Percentiles rank a stretch among this genome's conserved stretches.
Conservation (phyloP, 2,329 filamentous ascomycete species). For the Stagonosporopsis chrysanthemi region DNA sequence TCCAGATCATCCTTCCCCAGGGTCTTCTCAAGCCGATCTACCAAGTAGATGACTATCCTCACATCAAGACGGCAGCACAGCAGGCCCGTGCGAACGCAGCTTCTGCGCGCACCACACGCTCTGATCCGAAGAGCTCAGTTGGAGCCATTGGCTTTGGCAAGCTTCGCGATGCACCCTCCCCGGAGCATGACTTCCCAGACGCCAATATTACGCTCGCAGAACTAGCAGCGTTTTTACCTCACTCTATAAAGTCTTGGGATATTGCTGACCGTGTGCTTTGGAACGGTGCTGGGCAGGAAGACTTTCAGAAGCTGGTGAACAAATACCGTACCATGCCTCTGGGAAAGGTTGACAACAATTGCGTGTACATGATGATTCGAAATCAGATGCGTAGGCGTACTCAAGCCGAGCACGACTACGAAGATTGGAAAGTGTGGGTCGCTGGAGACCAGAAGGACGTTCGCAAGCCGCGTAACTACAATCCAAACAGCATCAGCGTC, state of each 20-base stretch:
- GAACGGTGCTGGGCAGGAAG: slow-evolving; percentile 27
- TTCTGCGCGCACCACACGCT: not conserved
- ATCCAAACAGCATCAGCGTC: slow-evolving; percentile 26
- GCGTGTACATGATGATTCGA: slow-evolving; percentile 29
- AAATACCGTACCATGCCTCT: slow-evolving; percentile 23
- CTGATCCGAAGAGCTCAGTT: not conserved
- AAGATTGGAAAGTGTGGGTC: slow-evolving; percentile 22
- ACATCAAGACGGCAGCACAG: not conserved
- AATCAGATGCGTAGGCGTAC: slow-evolving; percentile 23
- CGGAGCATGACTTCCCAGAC: slow-evolving; percentile 25
- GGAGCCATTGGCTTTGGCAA: slow-evolving; percentile 20
- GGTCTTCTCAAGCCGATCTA: slow-evolving; percentile 13
- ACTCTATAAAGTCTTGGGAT: slow-evolving; percentile 32
- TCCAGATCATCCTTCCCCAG: not conserved
- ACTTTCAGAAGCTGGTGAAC: slow-evolving; percentile 29
- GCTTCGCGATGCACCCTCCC: slow-evolving; percentile 25
- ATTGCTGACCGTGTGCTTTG: slow-evolving; percentile 32
- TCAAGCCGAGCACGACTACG: slow-evolving; percentile 16
- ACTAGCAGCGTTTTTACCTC: slow-evolving; percentile 33
- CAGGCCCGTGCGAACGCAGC: not conserved
- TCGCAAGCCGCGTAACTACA: slow-evolving; percentile 13
- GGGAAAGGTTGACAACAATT: slow-evolving; percentile 22
- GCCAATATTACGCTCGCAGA: slow-evolving; percentile 39
- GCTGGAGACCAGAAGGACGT: slow-evolving; percentile 19
- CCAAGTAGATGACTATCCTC: not conserved